Conservation (phyloP, 2,329 filamentous ascomycete genomes). For the Fonsecaea nubica region DNA sequence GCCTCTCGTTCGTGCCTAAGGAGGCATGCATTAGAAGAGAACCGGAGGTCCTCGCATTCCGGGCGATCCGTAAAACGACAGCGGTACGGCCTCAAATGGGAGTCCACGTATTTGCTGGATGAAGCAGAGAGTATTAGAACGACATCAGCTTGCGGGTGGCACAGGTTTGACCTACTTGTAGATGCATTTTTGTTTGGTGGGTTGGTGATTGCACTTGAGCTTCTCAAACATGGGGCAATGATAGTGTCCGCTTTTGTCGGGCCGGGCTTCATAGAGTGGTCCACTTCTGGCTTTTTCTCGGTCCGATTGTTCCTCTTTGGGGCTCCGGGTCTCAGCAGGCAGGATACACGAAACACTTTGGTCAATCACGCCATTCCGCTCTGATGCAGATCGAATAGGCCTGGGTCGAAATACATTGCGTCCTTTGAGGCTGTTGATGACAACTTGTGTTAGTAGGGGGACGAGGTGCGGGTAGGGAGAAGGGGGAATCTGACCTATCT, state of each 20-base stretch:
- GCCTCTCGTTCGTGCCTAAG: conserved; percentile 95
- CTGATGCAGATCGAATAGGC: conserved; percentile 38
- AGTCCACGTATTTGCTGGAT: conserved; percentile 91
- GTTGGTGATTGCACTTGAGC: conserved; percentile 81
- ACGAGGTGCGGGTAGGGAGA: background rate
- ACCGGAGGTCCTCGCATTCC: conserved; percentile 82
- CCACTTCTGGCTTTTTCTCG: conserved; percentile 37
- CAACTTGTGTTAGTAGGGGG: conserved; percentile 12
- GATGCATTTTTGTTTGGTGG: conserved; percentile 97
- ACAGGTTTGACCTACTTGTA: conserved; percentile 76
- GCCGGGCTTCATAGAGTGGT: conserved; percentile 36
- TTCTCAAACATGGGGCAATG: conserved; percentile 82
- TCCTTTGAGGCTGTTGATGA: conserved; percentile 18
- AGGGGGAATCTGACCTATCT: conserved; percentile 27
- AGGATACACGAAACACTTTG: conserved; percentile 16
- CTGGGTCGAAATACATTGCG: conserved; percentile 30
- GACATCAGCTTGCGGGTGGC: conserved; percentile 25
- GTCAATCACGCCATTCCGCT: conserved; percentile 32
- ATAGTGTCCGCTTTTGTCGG: conserved; percentile 74
- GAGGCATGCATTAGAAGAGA: conserved; percentile 93
- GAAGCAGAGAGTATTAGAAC: conserved; percentile 38
- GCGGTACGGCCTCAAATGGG: conserved; percentile 92
- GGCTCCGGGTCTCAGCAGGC: conserved; percentile 16
- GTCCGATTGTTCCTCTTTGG: conserved; percentile 35
- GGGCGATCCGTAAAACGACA: conserved; percentile 72